Evolutionary conservation across 768 basidiomycete genomes (phyloP), one percentile per base, ranked within the genome.

Genomic region (Sutorius australiensis): DNA sequence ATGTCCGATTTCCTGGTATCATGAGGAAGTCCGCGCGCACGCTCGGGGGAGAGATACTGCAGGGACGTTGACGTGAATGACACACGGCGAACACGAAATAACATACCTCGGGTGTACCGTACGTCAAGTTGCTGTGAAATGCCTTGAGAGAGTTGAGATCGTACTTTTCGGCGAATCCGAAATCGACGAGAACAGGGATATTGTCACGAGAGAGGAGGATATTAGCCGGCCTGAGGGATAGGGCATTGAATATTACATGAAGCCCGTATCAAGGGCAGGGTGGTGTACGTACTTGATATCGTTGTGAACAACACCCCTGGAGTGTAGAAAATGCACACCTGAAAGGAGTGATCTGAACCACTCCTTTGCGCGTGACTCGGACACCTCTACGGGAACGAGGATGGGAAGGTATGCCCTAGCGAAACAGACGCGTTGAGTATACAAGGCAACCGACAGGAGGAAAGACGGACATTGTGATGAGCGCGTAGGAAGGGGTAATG

Each of bases 141-240:
- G 88, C 85, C 17, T 81, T 82, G 16, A 74, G 67, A 0, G 83
- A 81, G 1, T 72, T 67, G 39, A 79, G 62, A 57, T 91, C 86
- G 65, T 94, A 94, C 58, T 82, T 83, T 63, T 95, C 90, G 2
- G 95, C 92, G 61, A 98, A 99, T 1, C 97, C 95, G 63, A 97
- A 99, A 70, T 98, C 97, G 34, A 97, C 88, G 4, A 98, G 80
- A 3, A 97, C 88, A 1, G 93, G 92, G 1, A 93, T 74, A 61
- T 86, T 86, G 58, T 84, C 78, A 50, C 73, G 71, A 1, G 89
- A 89, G 42, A 99, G 76, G 2, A 99, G 79, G 60, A 99, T 92
- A 64, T 99, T 99, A 14, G 93, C 91, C 1, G 93, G 93, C 62
- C 92, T 95, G 57, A 13, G 9, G 48, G 28, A 33, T 33, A 34